Base-by-base conservation (phyloP, 345 rosid species). In the Pseudoturritis turrita region DNA sequence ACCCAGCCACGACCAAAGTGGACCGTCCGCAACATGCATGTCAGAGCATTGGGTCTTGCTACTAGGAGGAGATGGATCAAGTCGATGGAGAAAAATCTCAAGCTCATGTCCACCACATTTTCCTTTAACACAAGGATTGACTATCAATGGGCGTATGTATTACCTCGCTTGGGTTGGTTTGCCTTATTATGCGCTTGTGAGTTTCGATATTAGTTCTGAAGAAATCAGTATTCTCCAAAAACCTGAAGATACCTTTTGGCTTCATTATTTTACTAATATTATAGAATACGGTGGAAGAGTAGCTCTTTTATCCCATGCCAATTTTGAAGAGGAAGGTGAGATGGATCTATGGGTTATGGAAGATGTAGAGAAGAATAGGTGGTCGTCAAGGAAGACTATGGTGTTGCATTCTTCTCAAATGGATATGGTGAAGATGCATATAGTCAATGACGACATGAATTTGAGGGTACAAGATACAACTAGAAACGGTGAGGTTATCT, bases 1-100 rank as follows among this genome's bases (percentile, higher is more conserved):
- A 44, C 12, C 5, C 14, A 2, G 10, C n/a, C n/a, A n/a, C 6
- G 10, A n/a, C 22, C 10, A 36, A 18, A 3, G 3, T 18, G 31
- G 25, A 35, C 19, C n/a, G 23, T 3, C 1, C 9, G 2, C 4
- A 13, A 45, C 10, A 36, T 43, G 3, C 31, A 4, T 31, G 50
- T 15, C 66, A 11, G 66, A 58, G 58, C 49, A 58, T 58, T 70
- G 75, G 67, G 60, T 37, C 50, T 60, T 70, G 1, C 10, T 47
- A 5, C 41, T 70, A 19, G 65, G 44, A 56, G 56, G 56, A 57
- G 56, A 17, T 10, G 57, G 10, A 33, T n/a, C 47, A 23, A 59
- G 59, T 59, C 49, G 41, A 7, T 47, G 74, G 67, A 59, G 31
- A 59, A 59, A 49, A 4, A 49, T 70, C 4, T 7, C 40, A 46